Conservation (phyloP, 139 green algal species). For the Closterium sp. region DNA sequence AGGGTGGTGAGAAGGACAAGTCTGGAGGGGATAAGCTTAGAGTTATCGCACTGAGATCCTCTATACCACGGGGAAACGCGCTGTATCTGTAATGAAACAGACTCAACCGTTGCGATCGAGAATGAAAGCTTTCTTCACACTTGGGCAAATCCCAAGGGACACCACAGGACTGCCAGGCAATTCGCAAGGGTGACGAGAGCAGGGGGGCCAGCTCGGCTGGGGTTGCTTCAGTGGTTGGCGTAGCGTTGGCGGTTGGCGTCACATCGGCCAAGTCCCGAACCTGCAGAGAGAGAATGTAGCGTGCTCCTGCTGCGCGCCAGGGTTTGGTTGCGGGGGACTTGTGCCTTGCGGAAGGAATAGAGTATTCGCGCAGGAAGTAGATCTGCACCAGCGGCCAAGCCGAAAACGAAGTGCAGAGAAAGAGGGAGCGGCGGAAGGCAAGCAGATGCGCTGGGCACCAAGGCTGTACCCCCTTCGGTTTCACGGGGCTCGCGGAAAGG, state of each 20-base stretch:
- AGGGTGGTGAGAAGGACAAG: not conserved
- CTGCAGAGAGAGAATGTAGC: not conserved
- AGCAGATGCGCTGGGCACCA: no score
- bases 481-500: no score
- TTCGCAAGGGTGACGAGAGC: not conserved
- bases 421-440: no score
- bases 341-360: not conserved
- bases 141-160: not conserved
- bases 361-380: no score
- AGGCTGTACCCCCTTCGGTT: no score
- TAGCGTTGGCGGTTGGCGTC: not conserved
- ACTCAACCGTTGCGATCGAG: not conserved
- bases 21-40: not conserved
- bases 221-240: no score
- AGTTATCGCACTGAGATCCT: not conserved
- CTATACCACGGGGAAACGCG: not conserved
- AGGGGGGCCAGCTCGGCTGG: not conserved
- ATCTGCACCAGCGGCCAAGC: not conserved
- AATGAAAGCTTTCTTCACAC: not conserved
- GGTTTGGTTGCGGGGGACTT: not conserved
- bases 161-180: not conserved
- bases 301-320: not conserved
- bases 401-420: not conserved
- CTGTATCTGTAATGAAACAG: not conserved
- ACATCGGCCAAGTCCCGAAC: not conserved